A percentile compares a stretch with the other conserved stretches of the same genome.
phyloP scores from a whole-genome alignment of 2,329 filamentous ascomycete genomes.

The Penicillium sp. region DNA sequence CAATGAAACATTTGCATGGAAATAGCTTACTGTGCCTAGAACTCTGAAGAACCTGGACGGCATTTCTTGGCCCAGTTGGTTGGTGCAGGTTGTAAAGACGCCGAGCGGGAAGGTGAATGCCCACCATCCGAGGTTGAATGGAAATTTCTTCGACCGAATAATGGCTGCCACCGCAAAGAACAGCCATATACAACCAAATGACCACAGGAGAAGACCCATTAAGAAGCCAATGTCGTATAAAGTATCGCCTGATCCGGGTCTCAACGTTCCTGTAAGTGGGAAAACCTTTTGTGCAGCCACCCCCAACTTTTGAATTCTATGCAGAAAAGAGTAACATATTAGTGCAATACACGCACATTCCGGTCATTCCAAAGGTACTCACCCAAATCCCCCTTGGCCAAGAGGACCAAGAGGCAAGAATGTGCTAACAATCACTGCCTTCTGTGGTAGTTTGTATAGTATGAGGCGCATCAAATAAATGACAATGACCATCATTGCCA shows the following conservation, averaged over 20 bases:
- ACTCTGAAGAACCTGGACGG: not conserved
- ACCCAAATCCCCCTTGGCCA: not conserved
- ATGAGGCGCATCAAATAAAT: not conserved
- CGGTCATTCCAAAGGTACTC: not conserved
- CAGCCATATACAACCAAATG: not conserved
- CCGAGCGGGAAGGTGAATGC: not conserved
- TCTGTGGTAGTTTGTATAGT: not conserved
- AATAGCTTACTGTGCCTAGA: not conserved
- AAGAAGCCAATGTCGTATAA: not conserved
- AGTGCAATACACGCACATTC: too few species aligned
- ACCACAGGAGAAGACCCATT: not conserved
- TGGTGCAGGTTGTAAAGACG: not conserved
- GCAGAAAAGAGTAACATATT: not conserved
- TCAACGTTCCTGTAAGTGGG: not conserved
- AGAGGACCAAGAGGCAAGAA: not conserved
- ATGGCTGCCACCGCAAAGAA: not conserved
- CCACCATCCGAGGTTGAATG: conserved; percentile 5
- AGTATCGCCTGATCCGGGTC: not conserved
- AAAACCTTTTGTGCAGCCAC: not conserved
- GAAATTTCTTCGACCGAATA: not conserved
- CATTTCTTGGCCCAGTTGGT: not conserved
- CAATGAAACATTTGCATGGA: not conserved
- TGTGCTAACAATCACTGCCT: not conserved
- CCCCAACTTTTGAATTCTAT: not conserved
- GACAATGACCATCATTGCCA: not conserved